These are phyloP conservation scores for Citrus inodora DNA, from an alignment of 345 rosid species.

Conservation along the genomic window DNA sequence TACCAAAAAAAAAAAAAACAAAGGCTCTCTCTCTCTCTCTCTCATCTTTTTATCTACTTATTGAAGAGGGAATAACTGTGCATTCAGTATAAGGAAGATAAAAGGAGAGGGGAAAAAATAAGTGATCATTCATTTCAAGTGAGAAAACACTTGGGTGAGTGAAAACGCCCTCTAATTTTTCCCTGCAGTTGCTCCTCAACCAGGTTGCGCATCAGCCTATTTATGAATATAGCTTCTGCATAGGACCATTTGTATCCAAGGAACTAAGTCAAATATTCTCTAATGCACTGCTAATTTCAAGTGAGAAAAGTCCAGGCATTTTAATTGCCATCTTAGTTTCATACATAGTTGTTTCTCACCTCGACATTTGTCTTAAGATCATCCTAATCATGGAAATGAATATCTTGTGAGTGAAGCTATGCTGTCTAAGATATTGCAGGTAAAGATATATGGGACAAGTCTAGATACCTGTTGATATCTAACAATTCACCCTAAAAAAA, in stretches of 20 bases:
- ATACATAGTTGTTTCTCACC: background rate
- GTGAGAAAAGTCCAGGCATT: background rate
- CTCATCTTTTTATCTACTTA: background rate
- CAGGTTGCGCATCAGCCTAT: background rate
- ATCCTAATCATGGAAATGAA: background rate
- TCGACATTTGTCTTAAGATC: background rate
- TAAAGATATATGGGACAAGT: background rate
- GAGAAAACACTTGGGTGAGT: background rate
- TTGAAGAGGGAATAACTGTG: background rate
- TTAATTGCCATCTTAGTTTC: background rate
- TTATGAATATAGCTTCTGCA: background rate
- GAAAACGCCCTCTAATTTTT: background rate
- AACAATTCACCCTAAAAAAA: background rate
- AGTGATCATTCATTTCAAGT: background rate
- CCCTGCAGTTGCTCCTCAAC: background rate
- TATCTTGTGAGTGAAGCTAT: background rate
- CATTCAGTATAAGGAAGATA: background rate
- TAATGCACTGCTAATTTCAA: background rate
- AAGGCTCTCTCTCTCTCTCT: no score
- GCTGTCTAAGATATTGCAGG: background rate
- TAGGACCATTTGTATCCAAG: background rate
- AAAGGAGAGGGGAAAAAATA: background rate
- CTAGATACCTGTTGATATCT: background rate
- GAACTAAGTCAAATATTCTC: background rate
- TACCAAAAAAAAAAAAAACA: background rate